These are phyloP conservation scores for Pseudodiploospora longispora DNA, from an alignment of 2,329 filamentous ascomycete species.

Conservation along the genomic window DNA sequence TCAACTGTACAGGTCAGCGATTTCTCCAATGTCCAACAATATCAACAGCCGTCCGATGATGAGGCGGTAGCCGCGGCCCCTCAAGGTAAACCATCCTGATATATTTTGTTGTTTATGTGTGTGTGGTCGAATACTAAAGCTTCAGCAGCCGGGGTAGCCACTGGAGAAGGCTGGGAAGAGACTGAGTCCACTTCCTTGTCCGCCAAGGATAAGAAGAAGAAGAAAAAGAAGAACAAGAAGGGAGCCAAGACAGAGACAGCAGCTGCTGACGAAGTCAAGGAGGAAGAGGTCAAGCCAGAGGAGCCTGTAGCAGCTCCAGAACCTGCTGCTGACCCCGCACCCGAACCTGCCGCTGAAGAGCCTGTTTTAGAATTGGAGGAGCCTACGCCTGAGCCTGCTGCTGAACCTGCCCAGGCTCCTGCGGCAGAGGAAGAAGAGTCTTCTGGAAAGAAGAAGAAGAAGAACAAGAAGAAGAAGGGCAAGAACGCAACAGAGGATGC, in stretches of 20 bases:
- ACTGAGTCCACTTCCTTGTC: constrained; percentile 3
- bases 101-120: too few relatives aligned
- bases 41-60: constrained; percentile 31
- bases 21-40: constrained; percentile 32
- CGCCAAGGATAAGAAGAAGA: constrained; percentile 12
- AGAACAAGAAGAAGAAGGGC: constrained; percentile 11
- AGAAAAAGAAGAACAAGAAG: constrained; percentile 16
- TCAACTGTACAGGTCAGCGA: constrained; percentile 9
- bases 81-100: constrained; percentile 8
- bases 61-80: constrained; percentile 18
- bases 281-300: constrained; percentile 1
- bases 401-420: constrained; percentile 3
- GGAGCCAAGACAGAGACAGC: neutral
- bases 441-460: constrained; percentile 8
- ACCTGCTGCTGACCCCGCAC: neutral
- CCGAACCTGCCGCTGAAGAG: constrained; percentile 8
- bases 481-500: constrained; percentile 1
- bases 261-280: neutral
- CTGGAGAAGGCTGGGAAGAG: constrained; percentile 5
- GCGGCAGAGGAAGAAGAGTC: constrained; percentile 1
- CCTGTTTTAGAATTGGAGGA: constrained; percentile 4
- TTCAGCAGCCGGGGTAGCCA: constrained; percentile 3
- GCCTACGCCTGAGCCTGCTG: constrained; percentile 4
- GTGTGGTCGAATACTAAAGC: neutral
- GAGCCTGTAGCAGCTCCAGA: neutral